A percentile compares a stretch with the other conserved stretches of the same genome.
Evolutionary conservation across 352 stramenopile genomes (phyloP).

Genomic region (Thraustochytrium striatum): DNA sequence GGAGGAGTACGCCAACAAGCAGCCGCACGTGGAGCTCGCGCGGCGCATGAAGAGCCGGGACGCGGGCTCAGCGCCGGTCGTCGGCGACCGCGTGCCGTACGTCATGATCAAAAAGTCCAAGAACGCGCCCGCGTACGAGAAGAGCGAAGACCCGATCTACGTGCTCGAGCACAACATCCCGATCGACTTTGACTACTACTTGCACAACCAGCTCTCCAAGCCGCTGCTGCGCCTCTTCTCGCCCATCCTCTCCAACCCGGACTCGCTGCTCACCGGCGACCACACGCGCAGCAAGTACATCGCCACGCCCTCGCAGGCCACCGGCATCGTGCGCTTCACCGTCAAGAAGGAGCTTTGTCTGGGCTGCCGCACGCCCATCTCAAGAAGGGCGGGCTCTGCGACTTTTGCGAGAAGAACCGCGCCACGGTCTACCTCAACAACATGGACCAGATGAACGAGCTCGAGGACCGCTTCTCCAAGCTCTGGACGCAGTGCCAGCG

Average conservation of each 20-base stretch:
- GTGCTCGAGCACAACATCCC: conserved; percentile 97
- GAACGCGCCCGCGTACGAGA: conserved; percentile 89
- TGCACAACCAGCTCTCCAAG: conserved; percentile 97
- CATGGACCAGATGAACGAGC: conserved; percentile 80
- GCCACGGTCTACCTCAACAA: conserved; percentile 91
- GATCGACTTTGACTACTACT: conserved; percentile 98
- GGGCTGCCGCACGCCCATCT: conserved; percentile 89
- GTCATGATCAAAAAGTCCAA: conserved; percentile 98
- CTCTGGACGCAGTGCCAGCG: conserved; percentile 97
- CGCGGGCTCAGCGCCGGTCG: conserved; percentile 88
- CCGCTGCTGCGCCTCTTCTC: conserved; percentile 97
- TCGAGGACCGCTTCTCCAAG: conserved; percentile 86
- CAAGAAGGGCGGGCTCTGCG: conserved; percentile 80
- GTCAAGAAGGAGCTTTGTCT: conserved; percentile 91
- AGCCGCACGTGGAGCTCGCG: conserved; percentile 96
- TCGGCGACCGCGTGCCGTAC: conserved; percentile 98
- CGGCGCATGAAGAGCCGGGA: conserved; percentile 97
- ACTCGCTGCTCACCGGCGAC: conserved; percentile 88
- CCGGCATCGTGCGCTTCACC: conserved; percentile 98
- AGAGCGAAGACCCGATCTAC: conserved; percentile 97
- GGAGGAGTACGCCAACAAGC: conserved; percentile 93
- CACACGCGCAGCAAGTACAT: conserved; percentile 97
- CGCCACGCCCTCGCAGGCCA: conserved; percentile 86
- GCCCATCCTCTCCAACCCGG: conserved; percentile 89
- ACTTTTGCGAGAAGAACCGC: conserved; percentile 85